Evolutionary conservation across 75 land plant genomes (phyloP), one percentile per base, ranked within the genome.

Genomic region (Cupressus sempervirens): DNA sequence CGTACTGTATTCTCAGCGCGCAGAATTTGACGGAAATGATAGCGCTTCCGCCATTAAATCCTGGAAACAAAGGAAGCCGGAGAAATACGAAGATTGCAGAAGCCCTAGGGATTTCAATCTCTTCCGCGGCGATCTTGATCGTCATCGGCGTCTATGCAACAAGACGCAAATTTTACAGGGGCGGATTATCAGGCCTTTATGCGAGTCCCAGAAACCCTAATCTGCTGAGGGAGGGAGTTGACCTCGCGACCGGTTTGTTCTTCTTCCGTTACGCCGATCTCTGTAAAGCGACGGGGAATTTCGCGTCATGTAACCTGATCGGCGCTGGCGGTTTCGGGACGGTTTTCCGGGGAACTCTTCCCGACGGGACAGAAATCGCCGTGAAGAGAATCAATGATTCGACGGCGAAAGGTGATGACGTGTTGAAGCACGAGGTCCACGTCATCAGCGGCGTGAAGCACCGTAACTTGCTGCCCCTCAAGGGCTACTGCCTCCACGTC

Each of bases 261-360:
- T 34, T 81, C 16, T 81, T 30, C 56, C 34, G 58, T 16, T 45
- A 45, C 14, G 29, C 58, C 7, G 83, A 81, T 48, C 29, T 81
- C 26, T 14, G 32, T 16, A 35, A 48, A 13, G 53, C 83, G 7
- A 88, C 92, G 3, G 83, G 46, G 14, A 81, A 86, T 43, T 91
- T 90, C 76, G 45, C 84, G 70, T 79, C 67, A 73, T 43, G 73
- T 8, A 84, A 74, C 53, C 83, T 84, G 84, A 82, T 91, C 73
- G 92, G 92, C 12, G 85, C 86, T 56, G 92, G 92, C 9, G 92
- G 92, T 0, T 91, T 90, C 77, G 89, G 92, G 23, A 14, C 80
- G 11, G 92, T 91, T 5, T 91, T 88, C 83, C 34, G 75, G 62
- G 92, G 92, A 20, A 83, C 77, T 38, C 86, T 90, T 13, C 56